phyloP scores from a whole-genome alignment of 2,329 filamentous ascomycete genomes.

The Penicillium paneum region DNA sequence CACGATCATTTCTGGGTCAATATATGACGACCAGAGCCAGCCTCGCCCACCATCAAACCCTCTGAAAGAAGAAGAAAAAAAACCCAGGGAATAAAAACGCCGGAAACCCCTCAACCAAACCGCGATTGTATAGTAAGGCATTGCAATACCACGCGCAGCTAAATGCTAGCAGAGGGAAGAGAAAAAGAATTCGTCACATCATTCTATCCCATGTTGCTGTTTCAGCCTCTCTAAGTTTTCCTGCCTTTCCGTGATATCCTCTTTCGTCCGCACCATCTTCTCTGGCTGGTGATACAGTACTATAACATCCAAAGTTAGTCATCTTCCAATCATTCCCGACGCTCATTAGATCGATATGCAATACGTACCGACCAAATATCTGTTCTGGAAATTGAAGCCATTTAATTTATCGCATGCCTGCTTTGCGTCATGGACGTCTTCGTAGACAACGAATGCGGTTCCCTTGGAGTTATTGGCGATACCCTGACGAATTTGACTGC shows the following conservation, averaged over 20 bases:
- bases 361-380: slow-evolving; percentile 90
- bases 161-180: slow-evolving; percentile 36
- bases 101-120: slow-evolving; percentile 41
- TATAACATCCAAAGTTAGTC: slow-evolving; percentile 9
- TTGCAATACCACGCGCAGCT: slow-evolving; percentile 30
- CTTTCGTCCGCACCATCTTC: slow-evolving; percentile 81
- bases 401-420: slow-evolving; percentile 99
- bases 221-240: slow-evolving; percentile 98
- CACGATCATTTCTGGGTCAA: slow-evolving; percentile 6
- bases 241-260: slow-evolving; percentile 88
- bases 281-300: slow-evolving; percentile 75
- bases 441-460: slow-evolving; percentile 98
- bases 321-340: neutral
- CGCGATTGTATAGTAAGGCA: slow-evolving; percentile 29
- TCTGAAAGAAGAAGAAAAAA: slow-evolving; percentile 30
- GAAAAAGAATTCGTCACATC: slow-evolving; percentile 47
- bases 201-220: slow-evolving; percentile 97
- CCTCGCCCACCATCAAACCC: slow-evolving; percentile 26
- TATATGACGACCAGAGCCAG: slow-evolving; percentile 15
- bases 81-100: slow-evolving; percentile 37
- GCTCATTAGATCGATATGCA: neutral
- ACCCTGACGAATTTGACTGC: slow-evolving; percentile 94
- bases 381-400: slow-evolving; percentile 99
- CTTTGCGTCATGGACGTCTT: slow-evolving; percentile 98
- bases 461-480: slow-evolving; percentile 97